Base-by-base conservation (phyloP, 2,329 filamentous ascomycete genomes). In the Diaporthe sp. region DNA sequence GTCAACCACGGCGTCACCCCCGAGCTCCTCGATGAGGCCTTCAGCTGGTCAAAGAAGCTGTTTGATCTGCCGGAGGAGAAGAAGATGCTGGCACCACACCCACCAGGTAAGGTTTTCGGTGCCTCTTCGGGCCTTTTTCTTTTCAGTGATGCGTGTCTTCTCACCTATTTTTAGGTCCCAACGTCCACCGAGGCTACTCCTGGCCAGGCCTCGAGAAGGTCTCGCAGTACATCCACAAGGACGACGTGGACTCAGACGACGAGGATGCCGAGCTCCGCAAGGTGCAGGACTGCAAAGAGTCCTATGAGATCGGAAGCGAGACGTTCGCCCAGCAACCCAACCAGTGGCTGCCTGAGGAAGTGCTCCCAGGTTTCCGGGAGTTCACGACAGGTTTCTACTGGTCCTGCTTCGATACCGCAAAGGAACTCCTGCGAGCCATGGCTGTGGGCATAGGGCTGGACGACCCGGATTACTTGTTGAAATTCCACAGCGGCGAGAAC, bases 401-500 rank as follows among this genome's bases (percentile, higher is more conserved):
- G 74, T 73, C 78, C 9, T 82, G 82, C 53, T 81, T 82, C 61
- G 51, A 75, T 5, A 75, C 82, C 12, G 80, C 81, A 20, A 78
- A 80, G 28, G 75, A 80, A 31, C 73, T 85, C 2, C 78, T 85
- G 6, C 78, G 78, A 1, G 82, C 82, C 5, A 75, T 85, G 2
- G 81, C 82, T 5, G 63, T 84, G n/a, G 84, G 83, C 2, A 77
- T 85, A 9, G 82, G 80, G 3, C 77, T 85, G 1, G 77, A 80
- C 4, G 79, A 80, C 4, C 77, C 78, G 70, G 72, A 73, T 1
- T 78, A 34, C 71, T 81, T 58, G 78, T 80, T 8, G 78, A 79
- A 12, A 79, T 80, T 88, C 60, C 91, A 92, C 81, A 87, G 86
- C 47, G 87, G 88, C 0, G 85, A 88, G 74, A 88, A 91, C 78